These are phyloP conservation scores for Alternaria rosae DNA, from an alignment of 2,329 filamentous ascomycete species.

Conservation along the genomic window DNA sequence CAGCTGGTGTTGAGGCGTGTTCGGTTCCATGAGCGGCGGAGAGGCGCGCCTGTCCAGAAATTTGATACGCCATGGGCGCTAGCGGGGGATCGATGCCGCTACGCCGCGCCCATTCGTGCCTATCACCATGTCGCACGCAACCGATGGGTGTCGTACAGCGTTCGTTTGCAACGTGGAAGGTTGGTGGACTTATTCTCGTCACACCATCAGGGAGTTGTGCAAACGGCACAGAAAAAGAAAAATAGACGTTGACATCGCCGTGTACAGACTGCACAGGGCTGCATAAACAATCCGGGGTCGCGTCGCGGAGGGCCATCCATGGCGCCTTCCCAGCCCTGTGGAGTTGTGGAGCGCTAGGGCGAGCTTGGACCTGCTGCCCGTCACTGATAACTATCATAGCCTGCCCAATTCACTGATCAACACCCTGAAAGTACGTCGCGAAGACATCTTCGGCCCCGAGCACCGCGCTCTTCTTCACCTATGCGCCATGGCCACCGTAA, in stretches of 20 bases:
- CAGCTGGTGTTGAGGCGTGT: slow-evolving; percentile 48
- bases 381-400: slow-evolving; percentile 26
- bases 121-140: slow-evolving; percentile 7
- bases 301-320: slow-evolving; percentile 12
- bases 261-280: neutral
- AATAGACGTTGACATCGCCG: neutral
- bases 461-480: slow-evolving; percentile 17
- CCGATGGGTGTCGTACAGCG: slow-evolving; percentile 2
- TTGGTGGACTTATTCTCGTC: neutral
- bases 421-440: slow-evolving; percentile 10
- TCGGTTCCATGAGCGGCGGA: slow-evolving; percentile 42
- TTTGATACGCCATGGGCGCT: slow-evolving; percentile 26
- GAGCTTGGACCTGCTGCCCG: slow-evolving; percentile 29
- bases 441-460: slow-evolving; percentile 14
- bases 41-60: slow-evolving; percentile 16
- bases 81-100: slow-evolving; percentile 18
- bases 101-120: slow-evolving; percentile 2
- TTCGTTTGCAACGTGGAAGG: neutral
- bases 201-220: neutral
- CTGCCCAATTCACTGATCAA: slow-evolving; percentile 5
- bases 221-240: neutral
- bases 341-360: slow-evolving; percentile 26
- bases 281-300: slow-evolving; percentile 21
- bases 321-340: slow-evolving; percentile 27
- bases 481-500: slow-evolving; percentile 57